Evolutionary conservation across 176 grass and related monocot genomes (phyloP).

Genomic region (Bothriochloa decipiens): DNA sequence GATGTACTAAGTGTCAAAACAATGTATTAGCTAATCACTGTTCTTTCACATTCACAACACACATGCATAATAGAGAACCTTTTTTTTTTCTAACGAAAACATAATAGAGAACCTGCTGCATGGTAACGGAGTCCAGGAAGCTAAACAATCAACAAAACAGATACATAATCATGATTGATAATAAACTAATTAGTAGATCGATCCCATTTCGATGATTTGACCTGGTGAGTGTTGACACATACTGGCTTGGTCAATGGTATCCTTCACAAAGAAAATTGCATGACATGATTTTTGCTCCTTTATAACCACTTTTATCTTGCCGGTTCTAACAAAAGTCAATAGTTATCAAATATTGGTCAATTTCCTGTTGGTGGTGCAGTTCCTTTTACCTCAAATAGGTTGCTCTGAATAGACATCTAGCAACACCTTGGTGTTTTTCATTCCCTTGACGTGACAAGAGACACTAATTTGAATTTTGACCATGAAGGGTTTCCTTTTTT

Average conservation of each 20-base stretch:
- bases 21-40: neutral
- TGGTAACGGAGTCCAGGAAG: constrained; percentile 3
- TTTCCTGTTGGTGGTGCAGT: constrained; percentile 28
- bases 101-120: neutral
- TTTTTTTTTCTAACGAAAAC: too few species aligned
- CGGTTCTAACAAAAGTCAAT: constrained; percentile 7
- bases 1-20: constrained; percentile 41
- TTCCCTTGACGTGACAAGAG: constrained; percentile 24
- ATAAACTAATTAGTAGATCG: neutral
- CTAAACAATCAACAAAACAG: neutral
- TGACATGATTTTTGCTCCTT: constrained; percentile 21
- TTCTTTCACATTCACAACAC: constrained; percentile 2
- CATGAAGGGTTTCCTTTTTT: neutral
- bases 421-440: neutral
- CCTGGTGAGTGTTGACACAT: neutral
- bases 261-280: neutral
- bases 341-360: constrained; percentile 18
- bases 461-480: constrained; percentile 12
- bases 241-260: neutral
- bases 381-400: constrained; percentile 33
- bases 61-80: neutral
- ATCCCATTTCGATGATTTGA: constrained; percentile 9
- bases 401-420: neutral
- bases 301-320: constrained; percentile 14
- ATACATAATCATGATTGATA: neutral